Percentiles rank a stretch among this genome's conserved stretches.
Evolutionary conservation across 2,329 filamentous ascomycete genomes (phyloP).

Genomic region (Claviceps fusiformis): DNA sequence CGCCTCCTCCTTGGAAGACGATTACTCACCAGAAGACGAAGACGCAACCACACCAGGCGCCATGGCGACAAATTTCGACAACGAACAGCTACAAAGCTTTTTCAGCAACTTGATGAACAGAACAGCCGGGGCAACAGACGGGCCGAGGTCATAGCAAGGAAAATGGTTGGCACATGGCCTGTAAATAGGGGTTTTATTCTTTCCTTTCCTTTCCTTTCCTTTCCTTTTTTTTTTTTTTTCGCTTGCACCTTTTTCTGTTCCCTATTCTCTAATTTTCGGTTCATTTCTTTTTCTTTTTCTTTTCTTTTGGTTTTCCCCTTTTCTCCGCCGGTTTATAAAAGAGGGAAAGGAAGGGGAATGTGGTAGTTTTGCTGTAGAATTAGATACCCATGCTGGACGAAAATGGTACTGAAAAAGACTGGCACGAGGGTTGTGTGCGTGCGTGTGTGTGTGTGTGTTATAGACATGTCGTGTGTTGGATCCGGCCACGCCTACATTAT

Average conservation of each 20-base stretch:
- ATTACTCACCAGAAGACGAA: slow-evolving; percentile 12
- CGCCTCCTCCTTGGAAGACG: slow-evolving; percentile 27
- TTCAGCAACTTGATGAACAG: slow-evolving; percentile 47
- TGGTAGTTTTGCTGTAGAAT: slow-evolving; percentile 17
- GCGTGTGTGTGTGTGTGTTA: too few species aligned
- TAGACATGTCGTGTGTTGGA: too few species aligned
- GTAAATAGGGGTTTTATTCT: background rate
- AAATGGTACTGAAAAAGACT: slow-evolving; percentile 1
- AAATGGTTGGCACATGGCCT: background rate
- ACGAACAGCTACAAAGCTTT: slow-evolving; percentile 45
- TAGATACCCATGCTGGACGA: slow-evolving; percentile 26
- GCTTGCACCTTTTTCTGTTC: too few species aligned
- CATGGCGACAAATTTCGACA: slow-evolving; percentile 33
- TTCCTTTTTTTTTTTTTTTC: background rate
- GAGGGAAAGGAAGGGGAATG: background rate
- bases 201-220: background rate
- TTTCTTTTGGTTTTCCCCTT: background rate
- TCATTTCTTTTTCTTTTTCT: background rate
- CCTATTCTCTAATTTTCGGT: too few species aligned
- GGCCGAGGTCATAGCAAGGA: slow-evolving; percentile 7
- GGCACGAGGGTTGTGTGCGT: too few species aligned
- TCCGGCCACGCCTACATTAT: too few species aligned
- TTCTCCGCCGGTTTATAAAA: background rate
- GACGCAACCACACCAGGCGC: slow-evolving; percentile 24
- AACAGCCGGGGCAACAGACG: slow-evolving; percentile 20